phyloP scores from a whole-genome alignment of 495 filamentous ascomycete genomes.

The Trichoderma virens region DNA sequence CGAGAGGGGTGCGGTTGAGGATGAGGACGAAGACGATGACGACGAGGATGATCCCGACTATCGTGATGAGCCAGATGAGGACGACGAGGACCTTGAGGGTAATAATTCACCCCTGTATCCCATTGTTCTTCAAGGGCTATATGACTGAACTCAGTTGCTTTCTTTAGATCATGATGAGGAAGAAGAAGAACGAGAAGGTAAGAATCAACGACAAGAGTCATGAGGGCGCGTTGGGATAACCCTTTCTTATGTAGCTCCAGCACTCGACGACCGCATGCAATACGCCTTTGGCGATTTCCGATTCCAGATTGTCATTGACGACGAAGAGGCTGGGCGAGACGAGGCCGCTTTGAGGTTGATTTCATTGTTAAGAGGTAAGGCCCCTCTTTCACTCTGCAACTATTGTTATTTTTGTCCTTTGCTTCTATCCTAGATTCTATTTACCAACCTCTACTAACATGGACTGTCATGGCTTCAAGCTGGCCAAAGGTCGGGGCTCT shows the following conservation, averaged over 20 bases:
- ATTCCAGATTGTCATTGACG: conserved; percentile 5
- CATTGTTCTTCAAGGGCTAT: background rate
- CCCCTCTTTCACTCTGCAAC: too few relatives aligned
- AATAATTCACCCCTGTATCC: background rate
- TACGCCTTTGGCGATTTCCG: background rate
- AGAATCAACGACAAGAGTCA: background rate
- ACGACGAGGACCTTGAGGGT: background rate
- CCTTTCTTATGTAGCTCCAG: background rate
- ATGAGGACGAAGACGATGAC: conserved; percentile 5
- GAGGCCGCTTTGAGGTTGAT: background rate
- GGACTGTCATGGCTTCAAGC: background rate
- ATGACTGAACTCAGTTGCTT: too few relatives aligned
- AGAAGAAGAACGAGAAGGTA: background rate
- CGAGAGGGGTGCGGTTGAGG: background rate
- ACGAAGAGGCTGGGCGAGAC: background rate
- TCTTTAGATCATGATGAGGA: background rate
- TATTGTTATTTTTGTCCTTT: background rate
- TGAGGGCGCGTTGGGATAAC: too few relatives aligned
- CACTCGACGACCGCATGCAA: background rate
- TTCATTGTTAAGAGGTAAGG: conserved; percentile 2
- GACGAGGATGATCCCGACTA: conserved; percentile 11
- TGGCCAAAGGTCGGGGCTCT: conserved; percentile 5
- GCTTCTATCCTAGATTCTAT: background rate
- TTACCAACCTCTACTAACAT: background rate
- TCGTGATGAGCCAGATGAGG: conserved; percentile 8